phyloP scores from a whole-genome alignment of 495 filamentous ascomycete species.

The Immersiella caudata region DNA sequence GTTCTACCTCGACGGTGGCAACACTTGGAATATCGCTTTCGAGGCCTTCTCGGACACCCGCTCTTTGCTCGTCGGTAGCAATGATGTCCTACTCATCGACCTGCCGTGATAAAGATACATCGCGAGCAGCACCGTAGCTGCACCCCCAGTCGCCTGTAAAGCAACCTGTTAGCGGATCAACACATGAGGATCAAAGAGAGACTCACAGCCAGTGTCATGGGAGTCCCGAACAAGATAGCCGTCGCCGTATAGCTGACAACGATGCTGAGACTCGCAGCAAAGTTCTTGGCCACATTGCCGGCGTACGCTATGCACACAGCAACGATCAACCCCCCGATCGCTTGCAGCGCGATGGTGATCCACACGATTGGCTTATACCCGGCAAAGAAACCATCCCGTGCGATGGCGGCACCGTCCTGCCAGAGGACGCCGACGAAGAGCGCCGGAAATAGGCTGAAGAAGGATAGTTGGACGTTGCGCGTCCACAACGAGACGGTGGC shows the following conservation, averaged over 20 bases:
- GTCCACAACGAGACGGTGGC: constrained; percentile 65
- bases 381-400: constrained; percentile 67
- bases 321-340: constrained; percentile 66
- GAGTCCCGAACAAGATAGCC: constrained; percentile 26
- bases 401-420: constrained; percentile 67
- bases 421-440: constrained; percentile 72
- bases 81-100: neutral
- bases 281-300: constrained; percentile 65
- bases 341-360: constrained; percentile 64
- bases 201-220: constrained; percentile 31
- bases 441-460: constrained; percentile 72
- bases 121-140: constrained; percentile 24
- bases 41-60: constrained; percentile 13
- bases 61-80: constrained; percentile 28
- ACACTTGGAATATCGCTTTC: constrained; percentile 1
- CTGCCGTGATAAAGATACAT: constrained; percentile 30
- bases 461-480: constrained; percentile 71
- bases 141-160: constrained; percentile 28
- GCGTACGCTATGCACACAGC: constrained; percentile 66
- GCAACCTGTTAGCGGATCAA: neutral
- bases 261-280: constrained; percentile 68
- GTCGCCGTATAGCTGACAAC: constrained; percentile 41
- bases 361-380: constrained; percentile 75
- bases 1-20: neutral
- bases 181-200: neutral